Conservation (phyloP, 768 basidiomycete species). For the Kwoniella shandongensis region DNA sequence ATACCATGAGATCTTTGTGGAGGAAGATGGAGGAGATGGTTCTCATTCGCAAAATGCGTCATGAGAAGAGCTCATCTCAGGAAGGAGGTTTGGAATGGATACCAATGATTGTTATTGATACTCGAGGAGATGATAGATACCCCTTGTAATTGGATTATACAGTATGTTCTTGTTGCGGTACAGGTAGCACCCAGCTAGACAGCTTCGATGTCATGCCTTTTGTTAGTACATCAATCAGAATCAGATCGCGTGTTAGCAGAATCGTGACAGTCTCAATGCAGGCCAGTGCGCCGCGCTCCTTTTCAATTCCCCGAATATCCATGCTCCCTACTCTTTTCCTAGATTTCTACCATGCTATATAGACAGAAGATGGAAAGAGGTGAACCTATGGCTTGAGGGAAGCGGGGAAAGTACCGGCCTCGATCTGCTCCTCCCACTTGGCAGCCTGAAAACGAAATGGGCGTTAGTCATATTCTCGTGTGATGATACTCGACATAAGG, state of each 20-base stretch:
- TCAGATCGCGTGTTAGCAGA: too few species aligned
- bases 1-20: constrained; percentile 94
- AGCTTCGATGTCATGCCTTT: too few species aligned
- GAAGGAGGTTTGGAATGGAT: too few species aligned
- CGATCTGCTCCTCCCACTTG: constrained; percentile 94
- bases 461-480: not conserved
- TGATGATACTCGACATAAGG: too few species aligned
- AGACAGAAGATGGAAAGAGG: not conserved
- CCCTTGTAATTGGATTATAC: too few species aligned
- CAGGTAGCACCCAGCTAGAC: too few species aligned
- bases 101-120: too few species aligned
- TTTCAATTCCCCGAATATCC: not conserved
- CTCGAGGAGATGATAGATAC: too few species aligned
- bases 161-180: too few species aligned
- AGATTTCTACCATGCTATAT: not conserved
- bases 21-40: constrained; percentile 58
- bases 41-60: not conserved
- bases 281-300: not conserved
- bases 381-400: constrained; percentile 70
- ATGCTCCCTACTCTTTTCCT: not conserved
- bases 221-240: too few species aligned
- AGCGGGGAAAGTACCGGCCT: constrained; percentile 86
- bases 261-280: too few species aligned
- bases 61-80: too few species aligned
- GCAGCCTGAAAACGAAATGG: constrained; percentile 59